Evolutionary conservation across 2,329 filamentous ascomycete species (phyloP).

Genomic region (Fusarium pininemorale): DNA sequence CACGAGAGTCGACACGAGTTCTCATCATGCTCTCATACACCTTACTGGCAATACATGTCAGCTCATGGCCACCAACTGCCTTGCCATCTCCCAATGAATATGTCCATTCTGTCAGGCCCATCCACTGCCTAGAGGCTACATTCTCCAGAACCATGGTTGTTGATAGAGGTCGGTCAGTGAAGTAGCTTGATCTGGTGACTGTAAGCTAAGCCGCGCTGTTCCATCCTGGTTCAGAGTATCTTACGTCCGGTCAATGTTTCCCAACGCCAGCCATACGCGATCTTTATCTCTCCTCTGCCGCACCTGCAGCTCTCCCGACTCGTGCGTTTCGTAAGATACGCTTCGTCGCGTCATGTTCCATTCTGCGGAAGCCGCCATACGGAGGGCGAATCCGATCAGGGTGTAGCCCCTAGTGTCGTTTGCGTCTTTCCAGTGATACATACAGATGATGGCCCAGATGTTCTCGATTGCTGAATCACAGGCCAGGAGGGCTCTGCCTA

Average conservation of each 20-base stretch:
- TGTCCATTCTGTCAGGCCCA: background rate
- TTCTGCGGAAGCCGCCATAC: background rate
- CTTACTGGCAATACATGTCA: background rate
- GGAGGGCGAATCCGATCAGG: background rate
- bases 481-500: background rate
- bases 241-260: background rate
- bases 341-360: background rate
- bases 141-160: fast-evolving
- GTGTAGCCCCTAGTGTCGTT: background rate
- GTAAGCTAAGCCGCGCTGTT: background rate
- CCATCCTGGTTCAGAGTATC: background rate
- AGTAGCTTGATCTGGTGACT: background rate
- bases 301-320: background rate
- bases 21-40: background rate
- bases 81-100: background rate
- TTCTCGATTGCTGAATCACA: background rate
- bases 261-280: background rate
- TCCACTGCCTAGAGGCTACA: background rate
- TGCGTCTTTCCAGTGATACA: background rate
- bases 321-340: fast-evolving
- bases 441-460: background rate
- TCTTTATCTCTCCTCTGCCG: background rate
- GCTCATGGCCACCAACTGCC: background rate
- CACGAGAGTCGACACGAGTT: too few relatives aligned
- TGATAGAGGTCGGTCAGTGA: background rate